Evolutionary conservation across 345 rosid genomes (phyloP), one percentile per base, ranked within the genome.

Genomic region (Syzygium aromaticum): DNA sequence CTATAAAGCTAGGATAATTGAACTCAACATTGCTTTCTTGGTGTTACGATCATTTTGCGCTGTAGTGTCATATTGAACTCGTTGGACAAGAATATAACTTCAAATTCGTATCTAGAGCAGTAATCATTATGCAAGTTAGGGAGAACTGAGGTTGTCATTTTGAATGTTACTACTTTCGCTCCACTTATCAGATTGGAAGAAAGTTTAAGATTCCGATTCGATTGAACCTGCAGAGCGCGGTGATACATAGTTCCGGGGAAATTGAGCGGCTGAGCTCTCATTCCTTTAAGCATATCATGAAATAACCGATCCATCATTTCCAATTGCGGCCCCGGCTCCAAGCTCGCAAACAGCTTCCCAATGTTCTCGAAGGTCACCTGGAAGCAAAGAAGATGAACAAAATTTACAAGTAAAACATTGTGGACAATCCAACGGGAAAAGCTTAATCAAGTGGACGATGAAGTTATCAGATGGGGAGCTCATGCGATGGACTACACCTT

Each of bases 171-270:
- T 16, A 64, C 43, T 7, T 30, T 30, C 77, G 6, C 22, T 43
- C 43, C 16, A 64, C 40, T 30, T 30, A 16, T 64, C 38, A 64
- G 12, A 30, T 8, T 4, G 21, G 77, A 64, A 8, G 77, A 64
- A 30, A 53, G 77, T 77, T 56, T 51, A 22, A 63, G 11, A 30
- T n/a, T 25, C 28, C 49, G 52, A 46, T 17, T 52, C 23, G 46
- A 25, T 5, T 14, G n/a, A 40, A 92, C 95, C 93, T 90, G 88
- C 67, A 87, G 17, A 64, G 90, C 91, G 38, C 53, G 88, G 85
- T 56, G 89, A 86, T 28, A 86, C 1, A 93, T 91, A 84, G 93
- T 88, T 84, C 94, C 94, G 3, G 93, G 94, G 33, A 93, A 49
- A 61, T 90, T 88, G 21, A 90, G 54, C 33, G 92, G 93, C 5